Evolutionary conservation across 768 basidiomycete species (phyloP), one percentile per base, ranked within the genome.

Genomic region (Psilocybe azurescens): DNA sequence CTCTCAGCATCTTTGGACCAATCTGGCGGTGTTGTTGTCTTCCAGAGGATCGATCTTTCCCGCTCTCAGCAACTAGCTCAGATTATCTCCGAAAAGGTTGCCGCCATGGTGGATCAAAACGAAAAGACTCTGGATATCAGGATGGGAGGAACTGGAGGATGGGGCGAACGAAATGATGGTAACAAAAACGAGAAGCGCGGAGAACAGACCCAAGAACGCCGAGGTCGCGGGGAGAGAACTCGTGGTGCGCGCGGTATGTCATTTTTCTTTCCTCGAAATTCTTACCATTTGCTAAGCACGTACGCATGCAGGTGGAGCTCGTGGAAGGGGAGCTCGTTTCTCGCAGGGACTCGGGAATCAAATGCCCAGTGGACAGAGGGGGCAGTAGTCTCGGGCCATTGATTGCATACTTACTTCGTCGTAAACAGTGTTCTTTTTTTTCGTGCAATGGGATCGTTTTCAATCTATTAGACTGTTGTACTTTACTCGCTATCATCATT

Each of bases 1-100:
- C 81, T 99, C 10, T 83, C 91, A 1, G 97, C 97, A 2, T 96
- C 95, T 14, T 82, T 99, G 58, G 97, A 99, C 74, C 94, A 93
- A 72, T 89, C 93, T 16, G 89, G 89, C 24, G 90, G 89, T 39
- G 95, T 97, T 47, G 85, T 99, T 59, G 89, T 97, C 50, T 95
- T 99, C 82, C 94, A 99, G 72, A 89, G 94, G 59, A 86, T 94
- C 60, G 96, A 98, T 68, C 83, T 93, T 39, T 89, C 91, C 14
- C 90, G 93, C 50, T 82, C 90, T 3, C 97, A 99, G 75, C 91
- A 95, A 73, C 81, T 98, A n/a, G 89, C 94, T 1, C 91, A 91
- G 70, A 85, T 87, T 44, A 84, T 99, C 47, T 91, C 97, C 5
- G 96, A 99, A 69, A 93, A 94, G 76, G 84, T 96, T 18, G 88